Evolutionary conservation across 805 yeast genomes (phyloP), one percentile per base, ranked within the genome.

Genomic region (Candida xiaguanensis): DNA sequence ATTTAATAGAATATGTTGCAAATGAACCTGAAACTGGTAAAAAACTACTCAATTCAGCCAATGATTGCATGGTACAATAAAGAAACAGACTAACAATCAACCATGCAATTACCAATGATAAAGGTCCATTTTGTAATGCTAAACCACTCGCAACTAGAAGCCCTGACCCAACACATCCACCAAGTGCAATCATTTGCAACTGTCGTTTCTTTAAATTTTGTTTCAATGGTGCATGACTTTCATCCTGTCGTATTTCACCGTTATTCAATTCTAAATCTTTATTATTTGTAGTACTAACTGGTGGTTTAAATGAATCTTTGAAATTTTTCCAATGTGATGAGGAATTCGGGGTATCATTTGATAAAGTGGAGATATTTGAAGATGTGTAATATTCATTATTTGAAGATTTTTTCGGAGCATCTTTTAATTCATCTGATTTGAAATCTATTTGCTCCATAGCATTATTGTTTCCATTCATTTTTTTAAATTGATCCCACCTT

Each of bases 101-200:
- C 70, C 70, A 67, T 0, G 62, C 65, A 15, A 45, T 39, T 20
- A 45, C 31, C 19, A 45, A 39, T 4, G 63, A 64, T 2, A 65
- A 61, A 15, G 68, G 67, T 8, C 41, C 41, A 16, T 49, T 51
- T 22, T 49, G 46, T 27, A 67, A 53, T 12, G 72, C 67, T 29
- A 56, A 44, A 1, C 72, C 72, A 1, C 63, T 55, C 1, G 65
- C 73, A 32, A 67, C 64, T 40, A 67, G 61, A 31, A 67, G 52
- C 4, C 73, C 73, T 20, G 63, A 52, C 0, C 73, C 73, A 14
- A 67, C 67, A 45, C 72, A 66, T 1, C 71, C 70, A 5, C 70
- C 70, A 20, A 67, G 50, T 4, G 71, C 63, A 35, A 67, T 67
- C 61, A 67, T 60, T 44, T 58, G 65, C 7, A 62, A 41, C 40